Conservation (phyloP, 2,329 filamentous ascomycete genomes). For the Immersiporthe knoxdaviesiana region DNA sequence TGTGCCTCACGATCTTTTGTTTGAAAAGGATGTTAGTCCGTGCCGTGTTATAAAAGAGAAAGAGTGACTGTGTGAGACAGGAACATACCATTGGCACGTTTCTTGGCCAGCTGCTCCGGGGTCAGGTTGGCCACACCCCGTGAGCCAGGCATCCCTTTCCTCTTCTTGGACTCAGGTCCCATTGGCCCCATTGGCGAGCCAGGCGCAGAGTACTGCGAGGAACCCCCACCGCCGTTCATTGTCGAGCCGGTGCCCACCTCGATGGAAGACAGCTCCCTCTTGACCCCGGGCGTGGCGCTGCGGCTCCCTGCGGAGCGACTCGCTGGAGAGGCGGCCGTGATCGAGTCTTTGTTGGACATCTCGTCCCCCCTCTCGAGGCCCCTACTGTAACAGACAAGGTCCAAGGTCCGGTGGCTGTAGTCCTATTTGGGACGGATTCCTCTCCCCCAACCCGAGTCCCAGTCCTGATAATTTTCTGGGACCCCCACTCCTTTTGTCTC, state of each 20-base stretch:
- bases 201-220: conserved; percentile 19
- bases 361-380: too few species aligned
- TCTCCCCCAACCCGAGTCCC: conserved; percentile 20
- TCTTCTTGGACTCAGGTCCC: conserved; percentile 44
- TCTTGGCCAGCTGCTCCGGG: conserved; percentile 74
- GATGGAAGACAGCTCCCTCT: conserved; percentile 22
- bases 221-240: conserved; percentile 2
- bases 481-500: not conserved
- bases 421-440: not conserved
- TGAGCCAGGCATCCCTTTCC: conserved; percentile 49
- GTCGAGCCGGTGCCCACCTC: conserved; percentile 13
- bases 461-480: conserved; percentile 20
- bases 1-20: conserved; percentile 77
- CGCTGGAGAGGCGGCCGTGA: conserved; percentile 25
- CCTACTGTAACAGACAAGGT: not conserved
- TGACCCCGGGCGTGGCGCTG: conserved; percentile 16
- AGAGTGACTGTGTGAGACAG: too few species aligned
- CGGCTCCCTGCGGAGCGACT: not conserved
- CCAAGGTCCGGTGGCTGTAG: not conserved
- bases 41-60: too few species aligned
- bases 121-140: conserved; percentile 66
- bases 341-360: conserved; percentile 25
- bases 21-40: too few species aligned
- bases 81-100: conserved; percentile 60
- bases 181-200: conserved; percentile 19